Base-by-base conservation (phyloP, 1,139 yeast species). In the Blastobotrys petasosporus region DNA sequence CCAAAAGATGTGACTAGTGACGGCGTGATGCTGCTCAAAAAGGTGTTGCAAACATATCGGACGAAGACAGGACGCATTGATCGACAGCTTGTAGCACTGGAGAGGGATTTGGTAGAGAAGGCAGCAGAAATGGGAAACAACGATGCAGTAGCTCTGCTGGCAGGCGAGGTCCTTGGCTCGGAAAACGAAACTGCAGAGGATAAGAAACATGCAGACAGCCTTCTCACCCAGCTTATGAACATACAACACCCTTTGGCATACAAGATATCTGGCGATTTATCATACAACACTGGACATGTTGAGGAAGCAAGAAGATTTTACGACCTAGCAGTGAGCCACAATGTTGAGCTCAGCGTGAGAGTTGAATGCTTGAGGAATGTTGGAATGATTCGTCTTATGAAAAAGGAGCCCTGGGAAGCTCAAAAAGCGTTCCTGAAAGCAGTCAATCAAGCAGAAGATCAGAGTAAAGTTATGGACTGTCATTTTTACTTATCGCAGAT, bases 111-210 rank as follows among this genome's bases (percentile, higher is more conserved):
- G 37, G 75, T 87, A 9, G 94, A 86, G 54, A 76, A 76, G 48
- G 88, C 95, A 7, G 95, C 95, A 0, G 94, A 85, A 57, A 57
- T 79, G 57, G 96, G 96, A 1, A 77, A 84, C 58, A 76, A 80
- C 52, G 87, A 87, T 63, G 95, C 96, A 1, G 78, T 88, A 25
- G 71, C 92, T 1, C 68, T 85, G 12, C 64, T 88, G 17, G 35
- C 87, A 74, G 67, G 84, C 73, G 52, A 79, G 46, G 64, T 54
- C 8, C 51, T 67, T 32, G 38, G 52, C 11, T 50, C 44, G 16
- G 42, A 59, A 33, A 54, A 59, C 32, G 56, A 62, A 7, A 52
- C 44, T 15, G 58, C 62, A 1, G 84, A 77, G 3, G 95, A 87
- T 52, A 73, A 71, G 51, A 57, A 61, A 2, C 75, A 82, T 61